A percentile compares a stretch with the other conserved stretches of the same genome.
Conservation (phyloP, 495 filamentous ascomycete species). For the Podospora didyma region DNA sequence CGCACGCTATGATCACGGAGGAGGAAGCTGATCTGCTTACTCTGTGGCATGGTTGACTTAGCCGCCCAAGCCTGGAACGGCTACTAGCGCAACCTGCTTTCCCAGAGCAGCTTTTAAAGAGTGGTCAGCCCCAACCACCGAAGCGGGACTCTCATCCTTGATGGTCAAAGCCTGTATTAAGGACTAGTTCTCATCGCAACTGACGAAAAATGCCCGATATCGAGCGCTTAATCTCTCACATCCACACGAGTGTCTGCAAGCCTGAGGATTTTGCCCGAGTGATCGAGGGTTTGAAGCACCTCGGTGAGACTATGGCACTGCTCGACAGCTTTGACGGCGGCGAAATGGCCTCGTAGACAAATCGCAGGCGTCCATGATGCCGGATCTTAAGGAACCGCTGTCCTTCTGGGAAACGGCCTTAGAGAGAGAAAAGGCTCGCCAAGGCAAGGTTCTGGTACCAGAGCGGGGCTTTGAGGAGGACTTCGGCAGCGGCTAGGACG, state of each 20-base stretch:
- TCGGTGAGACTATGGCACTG: slow-evolving; percentile 86
- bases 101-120: slow-evolving; percentile 87
- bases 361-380: slow-evolving; percentile 78
- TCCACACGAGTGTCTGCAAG: slow-evolving; percentile 85
- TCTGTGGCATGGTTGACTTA: too few species aligned
- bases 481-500: slow-evolving; percentile 81
- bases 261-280: slow-evolving; percentile 91
- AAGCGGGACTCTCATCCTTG: slow-evolving; percentile 85
- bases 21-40: too few species aligned
- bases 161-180: slow-evolving; percentile 87
- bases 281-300: slow-evolving; percentile 95
- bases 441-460: slow-evolving; percentile 70
- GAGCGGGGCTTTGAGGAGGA: slow-evolving; percentile 87
- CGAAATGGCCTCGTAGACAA: slow-evolving; percentile 80
- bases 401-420: slow-evolving; percentile 90
- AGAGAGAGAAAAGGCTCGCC: slow-evolving; percentile 74
- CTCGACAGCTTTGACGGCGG: slow-evolving; percentile 63
- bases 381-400: slow-evolving; percentile 68
- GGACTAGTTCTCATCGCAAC: slow-evolving; percentile 77
- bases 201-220: slow-evolving; percentile 91
- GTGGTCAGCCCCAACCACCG: slow-evolving; percentile 89
- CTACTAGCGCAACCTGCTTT: slow-evolving; percentile 78
- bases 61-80: slow-evolving; percentile 70
- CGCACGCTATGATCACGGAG: too few species aligned
- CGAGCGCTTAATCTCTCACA: slow-evolving; percentile 90